phyloP scores from a whole-genome alignment of 2,329 filamentous ascomycete species.

The Paecilomyces sp. region DNA sequence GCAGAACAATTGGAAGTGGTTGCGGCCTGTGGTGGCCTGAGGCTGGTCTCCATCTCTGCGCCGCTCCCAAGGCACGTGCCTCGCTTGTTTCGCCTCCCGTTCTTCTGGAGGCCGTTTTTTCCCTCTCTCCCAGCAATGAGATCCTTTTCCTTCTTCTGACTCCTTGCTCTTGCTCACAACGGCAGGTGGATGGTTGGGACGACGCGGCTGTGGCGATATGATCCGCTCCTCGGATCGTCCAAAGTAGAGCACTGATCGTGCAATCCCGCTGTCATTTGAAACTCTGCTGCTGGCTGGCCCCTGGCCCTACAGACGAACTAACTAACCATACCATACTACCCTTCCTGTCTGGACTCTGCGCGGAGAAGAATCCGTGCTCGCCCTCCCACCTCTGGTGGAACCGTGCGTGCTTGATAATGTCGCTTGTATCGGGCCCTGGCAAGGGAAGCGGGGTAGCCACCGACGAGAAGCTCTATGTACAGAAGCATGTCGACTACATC shows the following conservation, averaged over 20 bases:
- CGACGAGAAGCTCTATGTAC: slow-evolving; percentile 46
- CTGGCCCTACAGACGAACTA: background rate
- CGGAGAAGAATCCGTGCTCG: background rate
- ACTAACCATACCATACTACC: background rate
- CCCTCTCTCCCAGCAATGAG: background rate
- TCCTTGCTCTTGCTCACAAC: background rate
- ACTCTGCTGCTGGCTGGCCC: background rate
- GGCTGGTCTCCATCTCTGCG: background rate
- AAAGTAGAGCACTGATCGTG: background rate
- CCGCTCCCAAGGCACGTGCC: background rate
- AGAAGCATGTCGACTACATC: slow-evolving; percentile 83
- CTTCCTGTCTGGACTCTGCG: background rate
- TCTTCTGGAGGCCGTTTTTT: background rate
- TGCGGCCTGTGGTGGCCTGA: background rate
- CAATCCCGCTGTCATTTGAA: background rate
- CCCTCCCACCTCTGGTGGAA: background rate
- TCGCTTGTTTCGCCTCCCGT: background rate
- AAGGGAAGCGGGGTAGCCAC: slow-evolving; percentile 40
- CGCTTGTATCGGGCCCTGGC: slow-evolving; percentile 54
- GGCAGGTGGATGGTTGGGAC: background rate
- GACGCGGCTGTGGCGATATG: background rate
- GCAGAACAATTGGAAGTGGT: background rate
- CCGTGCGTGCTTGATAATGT: slow-evolving; percentile 36
- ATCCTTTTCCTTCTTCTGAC: background rate
- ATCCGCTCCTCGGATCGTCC: background rate